A percentile compares a stretch with the other conserved stretches of the same genome.
phyloP scores from a whole-genome alignment of 495 filamentous ascomycete genomes.

The Aspergillus asperescens region DNA sequence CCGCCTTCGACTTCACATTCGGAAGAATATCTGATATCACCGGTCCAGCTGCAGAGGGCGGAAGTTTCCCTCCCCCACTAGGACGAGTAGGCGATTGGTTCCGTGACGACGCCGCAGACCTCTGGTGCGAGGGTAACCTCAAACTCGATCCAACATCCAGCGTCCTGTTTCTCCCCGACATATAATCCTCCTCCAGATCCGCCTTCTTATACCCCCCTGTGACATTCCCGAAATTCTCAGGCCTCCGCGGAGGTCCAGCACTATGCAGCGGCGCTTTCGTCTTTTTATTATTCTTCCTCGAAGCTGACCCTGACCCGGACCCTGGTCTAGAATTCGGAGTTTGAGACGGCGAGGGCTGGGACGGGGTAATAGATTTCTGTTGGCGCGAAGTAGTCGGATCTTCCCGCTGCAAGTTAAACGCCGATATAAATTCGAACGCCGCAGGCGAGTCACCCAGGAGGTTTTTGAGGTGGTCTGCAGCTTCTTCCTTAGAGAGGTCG shows the following conservation, averaged over 20 bases:
- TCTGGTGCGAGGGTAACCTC: constrained; percentile 28
- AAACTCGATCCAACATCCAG: constrained; percentile 12
- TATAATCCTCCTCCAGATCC: constrained; percentile 57
- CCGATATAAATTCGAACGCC: constrained; percentile 84
- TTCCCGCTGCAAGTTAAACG: constrained; percentile 73
- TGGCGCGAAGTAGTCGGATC: constrained; percentile 26
- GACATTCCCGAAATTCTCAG: constrained; percentile 54
- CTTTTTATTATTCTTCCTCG: constrained; percentile 49
- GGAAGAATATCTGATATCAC: constrained; percentile 72
- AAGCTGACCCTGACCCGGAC: not conserved
- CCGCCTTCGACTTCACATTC: constrained; percentile 57
- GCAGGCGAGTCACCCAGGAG: constrained; percentile 82
- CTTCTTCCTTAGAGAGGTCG: constrained; percentile 64
- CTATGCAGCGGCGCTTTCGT: constrained; percentile 52
- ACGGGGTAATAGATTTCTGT: constrained; percentile 12
- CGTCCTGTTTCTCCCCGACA: constrained; percentile 24
- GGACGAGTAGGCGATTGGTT: constrained; percentile 36
- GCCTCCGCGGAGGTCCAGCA: constrained; percentile 52
- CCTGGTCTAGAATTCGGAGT: constrained; percentile 12
- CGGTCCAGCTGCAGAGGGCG: constrained; percentile 66
- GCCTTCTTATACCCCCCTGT: constrained; percentile 58
- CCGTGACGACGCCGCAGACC: constrained; percentile 29
- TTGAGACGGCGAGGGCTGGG: constrained; percentile 3
- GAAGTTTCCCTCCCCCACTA: constrained; percentile 42
- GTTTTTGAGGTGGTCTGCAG: constrained; percentile 78